Evolutionary conservation across 495 filamentous ascomycete genomes (phyloP), one percentile per base, ranked within the genome.

Genomic region (Neurospora pannonica): DNA sequence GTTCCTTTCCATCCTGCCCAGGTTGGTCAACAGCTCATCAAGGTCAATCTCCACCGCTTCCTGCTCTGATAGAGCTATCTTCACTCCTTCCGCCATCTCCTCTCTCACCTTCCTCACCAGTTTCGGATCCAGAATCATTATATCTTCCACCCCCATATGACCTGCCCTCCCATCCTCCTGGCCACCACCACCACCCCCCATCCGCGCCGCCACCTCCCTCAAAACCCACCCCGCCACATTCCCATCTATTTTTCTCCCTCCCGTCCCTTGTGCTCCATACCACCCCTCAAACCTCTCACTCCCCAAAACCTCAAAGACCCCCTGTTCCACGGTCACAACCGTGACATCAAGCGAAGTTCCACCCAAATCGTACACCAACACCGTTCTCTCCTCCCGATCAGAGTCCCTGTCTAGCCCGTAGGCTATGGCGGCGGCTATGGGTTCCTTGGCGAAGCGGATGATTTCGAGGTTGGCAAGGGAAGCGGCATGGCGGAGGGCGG

Each of bases 261-360:
- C 31, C 31, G 31, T 31, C 31, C 31, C 31, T 31, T 3, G 2
- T 31, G 31, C 31, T 31, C 31, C 46, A 21, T 9, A 46, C 46
- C n/a, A 5, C 2, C 46, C 9, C 21, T 54, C 46, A 0, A 28
- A 4, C 46, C 46, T 13, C 46, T 54, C 46, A 15, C 21, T 21
- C 0, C 21, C 90, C 83, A 93, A 86, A 76, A 99, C 96, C 85
- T 98, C 93, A 83, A 98, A 98, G 75, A 93, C 91, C 79, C 95
- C 95, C 75, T 93, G 86, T 76, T 99, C 95, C 74, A 97, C 93
- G 37, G 93, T 93, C 21, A 99, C 87, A 76, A 99, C 92, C 70
- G 96, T 97, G 43, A 98, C 95, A 94, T 99, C 95, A 82, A 99
- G 97, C 77, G 95, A 97, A 90, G 94, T 95, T 89, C 94, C 95